Conservation (phyloP, 2,329 filamentous ascomycete genomes). For the Verticillium zaregamsianum region DNA sequence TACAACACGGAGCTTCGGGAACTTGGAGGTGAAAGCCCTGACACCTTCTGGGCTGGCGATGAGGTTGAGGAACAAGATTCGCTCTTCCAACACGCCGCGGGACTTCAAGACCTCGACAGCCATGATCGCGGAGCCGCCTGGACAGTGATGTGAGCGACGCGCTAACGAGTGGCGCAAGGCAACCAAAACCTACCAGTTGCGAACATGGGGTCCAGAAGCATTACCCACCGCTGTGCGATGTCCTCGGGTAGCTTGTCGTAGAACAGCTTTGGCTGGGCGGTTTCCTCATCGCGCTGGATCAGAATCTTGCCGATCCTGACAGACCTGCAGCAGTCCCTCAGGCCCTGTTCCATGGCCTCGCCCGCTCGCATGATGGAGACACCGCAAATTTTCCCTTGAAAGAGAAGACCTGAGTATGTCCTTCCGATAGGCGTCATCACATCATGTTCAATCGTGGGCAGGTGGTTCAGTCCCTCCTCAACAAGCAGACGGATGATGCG, state of each 20-base stretch:
- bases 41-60: constrained; percentile 96
- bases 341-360: constrained; percentile 96
- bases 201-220: constrained; percentile 98
- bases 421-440: constrained; percentile 89
- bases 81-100: constrained; percentile 88
- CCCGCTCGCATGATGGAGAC: constrained; percentile 98
- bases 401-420: constrained; percentile 85
- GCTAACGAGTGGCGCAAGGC: background rate
- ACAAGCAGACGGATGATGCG: constrained; percentile 94
- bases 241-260: constrained; percentile 97
- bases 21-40: constrained; percentile 81
- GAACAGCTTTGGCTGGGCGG: constrained; percentile 84
- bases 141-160: background rate
- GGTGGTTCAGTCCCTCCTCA: constrained; percentile 94
- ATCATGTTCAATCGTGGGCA: constrained; percentile 83
- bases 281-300: constrained; percentile 97
- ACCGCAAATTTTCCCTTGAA: constrained; percentile 97
- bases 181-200: constrained; percentile 67
- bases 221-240: constrained; percentile 87
- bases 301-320: constrained; percentile 98
- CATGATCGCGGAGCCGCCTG: constrained; percentile 94
- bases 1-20: constrained; percentile 84
- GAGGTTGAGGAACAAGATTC: constrained; percentile 92
- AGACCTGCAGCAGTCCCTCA: constrained; percentile 95
- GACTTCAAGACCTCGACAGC: constrained; percentile 89